Conservation (phyloP, 306 rosid species). For the Crotalaria pallida region DNA sequence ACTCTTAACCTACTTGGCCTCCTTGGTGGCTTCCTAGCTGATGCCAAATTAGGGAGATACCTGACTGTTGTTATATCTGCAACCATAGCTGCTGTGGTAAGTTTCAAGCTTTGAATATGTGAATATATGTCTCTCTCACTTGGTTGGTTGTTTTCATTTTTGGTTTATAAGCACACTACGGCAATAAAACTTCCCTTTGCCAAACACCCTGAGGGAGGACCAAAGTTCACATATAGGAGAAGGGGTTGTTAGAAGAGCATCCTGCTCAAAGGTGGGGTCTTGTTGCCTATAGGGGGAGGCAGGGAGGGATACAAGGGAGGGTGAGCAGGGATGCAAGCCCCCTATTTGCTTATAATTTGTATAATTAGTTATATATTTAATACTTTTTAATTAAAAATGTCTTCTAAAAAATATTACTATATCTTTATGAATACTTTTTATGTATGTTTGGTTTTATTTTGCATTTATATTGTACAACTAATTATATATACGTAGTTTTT, state of each 20-base stretch:
- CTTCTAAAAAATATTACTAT: no score
- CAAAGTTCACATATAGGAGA: no score
- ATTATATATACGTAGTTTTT: no score
- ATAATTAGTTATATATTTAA: no score
- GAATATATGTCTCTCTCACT: not conserved
- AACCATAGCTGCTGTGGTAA: constrained; percentile 58
- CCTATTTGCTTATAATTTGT: no score
- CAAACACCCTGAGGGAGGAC: not conserved
- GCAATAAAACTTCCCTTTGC: not conserved
- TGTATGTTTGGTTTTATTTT: no score
- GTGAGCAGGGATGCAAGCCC: no score
- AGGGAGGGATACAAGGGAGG: not conserved
- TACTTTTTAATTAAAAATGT: no score
- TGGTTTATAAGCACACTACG: not conserved
- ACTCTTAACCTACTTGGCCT: constrained; percentile 90
- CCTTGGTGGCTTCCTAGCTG: constrained; percentile 86
- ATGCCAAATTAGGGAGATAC: constrained; percentile 82
- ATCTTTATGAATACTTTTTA: no score
- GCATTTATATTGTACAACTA: no score
- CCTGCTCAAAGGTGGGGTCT: not conserved
- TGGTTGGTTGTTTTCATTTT: not conserved
- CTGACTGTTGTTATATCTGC: constrained; percentile 56
- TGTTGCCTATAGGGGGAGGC: no score
- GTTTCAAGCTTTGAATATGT: constrained; percentile 11
- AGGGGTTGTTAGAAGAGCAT: no score